Evolutionary conservation across 495 filamentous ascomycete species (phyloP).

Genomic region (Astrothelium macrocarpum): DNA sequence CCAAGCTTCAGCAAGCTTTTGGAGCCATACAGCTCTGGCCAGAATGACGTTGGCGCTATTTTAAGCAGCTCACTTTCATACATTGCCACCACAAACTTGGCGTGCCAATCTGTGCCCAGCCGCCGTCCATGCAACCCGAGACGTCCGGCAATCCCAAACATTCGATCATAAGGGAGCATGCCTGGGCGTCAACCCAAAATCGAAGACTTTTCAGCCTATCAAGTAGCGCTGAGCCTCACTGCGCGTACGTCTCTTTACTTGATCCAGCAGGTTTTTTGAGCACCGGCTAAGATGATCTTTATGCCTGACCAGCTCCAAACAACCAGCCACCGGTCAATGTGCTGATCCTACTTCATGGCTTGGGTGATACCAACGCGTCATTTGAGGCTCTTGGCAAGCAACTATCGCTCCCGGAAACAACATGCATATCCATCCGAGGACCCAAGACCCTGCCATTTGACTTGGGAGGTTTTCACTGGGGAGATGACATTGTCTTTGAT

Average conservation of each 20-base stretch:
- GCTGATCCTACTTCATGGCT: conserved; percentile 81
- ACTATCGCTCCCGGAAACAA: conserved; percentile 72
- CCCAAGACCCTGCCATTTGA: conserved; percentile 63
- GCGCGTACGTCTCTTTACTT: conserved; percentile 19
- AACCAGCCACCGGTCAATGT: conserved; percentile 50
- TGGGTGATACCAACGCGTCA: conserved; percentile 63
- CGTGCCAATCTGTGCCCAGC: background rate
- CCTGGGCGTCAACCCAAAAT: conserved; percentile 30
- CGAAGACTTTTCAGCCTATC: conserved; percentile 43
- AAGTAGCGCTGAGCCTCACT: conserved; percentile 39
- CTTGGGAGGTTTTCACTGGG: conserved; percentile 81
- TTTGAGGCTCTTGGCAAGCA: conserved; percentile 66
- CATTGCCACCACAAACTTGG: background rate
- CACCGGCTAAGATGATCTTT: background rate
- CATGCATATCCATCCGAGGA: conserved; percentile 64
- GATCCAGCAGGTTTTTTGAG: background rate
- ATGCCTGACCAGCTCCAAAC: conserved; percentile 20
- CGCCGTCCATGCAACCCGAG: background rate
- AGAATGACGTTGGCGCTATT: background rate
- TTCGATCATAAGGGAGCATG: conserved; percentile 12
- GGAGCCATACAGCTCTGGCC: background rate
- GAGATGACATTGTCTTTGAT: conserved; percentile 73
- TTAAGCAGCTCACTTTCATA: background rate
- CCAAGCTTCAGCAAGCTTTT: conserved; percentile 3
- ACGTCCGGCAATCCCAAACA: conserved; percentile 1